Base-by-base conservation (phyloP, 2,329 filamentous ascomycete genomes). In the Camptophora hylomeconis region DNA sequence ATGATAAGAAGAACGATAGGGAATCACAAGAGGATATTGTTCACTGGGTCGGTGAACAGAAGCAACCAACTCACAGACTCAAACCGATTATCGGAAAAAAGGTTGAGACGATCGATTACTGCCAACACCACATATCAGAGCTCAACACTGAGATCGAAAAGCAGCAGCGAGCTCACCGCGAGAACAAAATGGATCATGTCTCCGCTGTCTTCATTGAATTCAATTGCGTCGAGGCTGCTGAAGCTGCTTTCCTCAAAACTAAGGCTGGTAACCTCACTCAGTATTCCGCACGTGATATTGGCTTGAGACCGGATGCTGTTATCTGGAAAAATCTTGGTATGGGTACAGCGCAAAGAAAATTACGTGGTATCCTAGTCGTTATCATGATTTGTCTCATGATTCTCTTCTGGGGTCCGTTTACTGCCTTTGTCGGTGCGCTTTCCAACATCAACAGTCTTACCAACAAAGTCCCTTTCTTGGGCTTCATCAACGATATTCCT, bases 141-240 rank as follows among this genome's bases (percentile, higher is more conserved):
- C 65, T 86, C 17, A 35, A n/a, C 26, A 35, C 27, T 29, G 28
- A 20, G 34, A 39, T 32, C 23, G 12, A 14, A 26, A 16, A 17
- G 11, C 12, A 17, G 17, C 28, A 19, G 32, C 20, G 34, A n/a
- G 19, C 30, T 24, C 8, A 37, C 27, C 1, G n/a, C n/a, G 26
- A 17, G 11, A 16, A 77, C 20, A 66, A 78, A n/a, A 71, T 63
- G 23, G 69, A 74, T 36, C 67, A 71, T 35, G 60, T 82, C 8
- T 71, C 77, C 7, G 78, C 83, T 13, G 79, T 87, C 7, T 98
- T 98, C 44, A 73, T 98, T 44, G 86, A 95, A 50, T 98, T 94
- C 47, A 64, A 69, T 26, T 48, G 49, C 12, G 38, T 45, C 3
- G 54, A 60, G 8, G 54, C 61, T 28, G 50, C 51, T 43, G 47